phyloP scores from a whole-genome alignment of 192 early-diverging fungal genomes.

The Coemansia sp. region DNA sequence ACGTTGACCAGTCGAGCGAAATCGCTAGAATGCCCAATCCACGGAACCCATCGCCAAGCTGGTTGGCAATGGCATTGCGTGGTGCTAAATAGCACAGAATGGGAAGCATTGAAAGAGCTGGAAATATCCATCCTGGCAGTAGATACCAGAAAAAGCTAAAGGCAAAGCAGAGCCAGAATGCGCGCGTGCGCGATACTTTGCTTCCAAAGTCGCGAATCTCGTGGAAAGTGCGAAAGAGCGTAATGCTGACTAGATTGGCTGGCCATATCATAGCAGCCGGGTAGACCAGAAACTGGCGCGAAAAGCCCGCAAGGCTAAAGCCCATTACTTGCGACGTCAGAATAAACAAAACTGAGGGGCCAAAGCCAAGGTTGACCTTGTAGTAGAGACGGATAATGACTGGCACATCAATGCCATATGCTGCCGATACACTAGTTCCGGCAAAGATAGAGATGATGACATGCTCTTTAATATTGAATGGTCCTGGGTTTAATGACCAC shows the following conservation, averaged over 20 bases:
- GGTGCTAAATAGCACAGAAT: slow-evolving; percentile 59
- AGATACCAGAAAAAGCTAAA: slow-evolving; percentile 57
- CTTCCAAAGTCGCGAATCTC: slow-evolving; percentile 34
- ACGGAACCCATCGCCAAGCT: slow-evolving; percentile 53
- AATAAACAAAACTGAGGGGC: slow-evolving; percentile 62
- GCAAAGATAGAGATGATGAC: slow-evolving; percentile 81
- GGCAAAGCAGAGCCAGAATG: slow-evolving; percentile 55
- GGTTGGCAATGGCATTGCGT: slow-evolving; percentile 43
- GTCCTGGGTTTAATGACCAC: slow-evolving; percentile 74
- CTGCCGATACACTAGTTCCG: slow-evolving; percentile 66
- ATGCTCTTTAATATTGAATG: slow-evolving; percentile 87
- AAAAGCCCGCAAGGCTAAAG: slow-evolving; percentile 68
- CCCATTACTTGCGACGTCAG: slow-evolving; percentile 68
- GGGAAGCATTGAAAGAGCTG: slow-evolving; percentile 63
- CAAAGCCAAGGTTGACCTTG: slow-evolving; percentile 61
- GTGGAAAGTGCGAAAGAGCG: slow-evolving; percentile 78
- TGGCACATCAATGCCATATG: slow-evolving; percentile 73
- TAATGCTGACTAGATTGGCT: slow-evolving; percentile 67
- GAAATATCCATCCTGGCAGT: slow-evolving; percentile 66
- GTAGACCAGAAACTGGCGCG: slow-evolving; percentile 73
- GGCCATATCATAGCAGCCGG: slow-evolving; percentile 91
- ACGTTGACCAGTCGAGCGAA: slow-evolving; percentile 73
- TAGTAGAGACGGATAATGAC: slow-evolving; percentile 66
- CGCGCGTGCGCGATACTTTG: slow-evolving; percentile 42
- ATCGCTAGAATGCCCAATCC: slow-evolving; percentile 70